These are phyloP conservation scores for Trametes polyzona DNA, from an alignment of 1,284 basidiomycete genomes.

Conservation along the genomic window DNA sequence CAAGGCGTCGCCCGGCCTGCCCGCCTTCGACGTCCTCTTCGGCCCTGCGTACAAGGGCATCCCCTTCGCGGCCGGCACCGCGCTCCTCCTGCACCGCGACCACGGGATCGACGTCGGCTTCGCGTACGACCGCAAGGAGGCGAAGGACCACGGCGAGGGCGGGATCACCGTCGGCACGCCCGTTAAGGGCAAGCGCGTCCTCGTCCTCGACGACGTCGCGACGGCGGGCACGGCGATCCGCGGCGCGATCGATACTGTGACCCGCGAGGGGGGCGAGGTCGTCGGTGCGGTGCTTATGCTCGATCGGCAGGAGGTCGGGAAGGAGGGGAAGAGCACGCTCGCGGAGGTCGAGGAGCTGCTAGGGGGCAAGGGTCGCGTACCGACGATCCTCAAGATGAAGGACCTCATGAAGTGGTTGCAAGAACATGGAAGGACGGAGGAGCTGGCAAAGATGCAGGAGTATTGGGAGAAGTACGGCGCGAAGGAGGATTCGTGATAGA, in stretches of 20 bases:
- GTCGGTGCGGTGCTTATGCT: conserved; percentile 92
- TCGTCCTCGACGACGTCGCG: conserved; percentile 96
- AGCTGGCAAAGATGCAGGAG: conserved; percentile 76
- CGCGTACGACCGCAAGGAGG: conserved; percentile 95
- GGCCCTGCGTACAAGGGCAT: conserved; percentile 99
- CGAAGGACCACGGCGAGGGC: conserved; percentile 97
- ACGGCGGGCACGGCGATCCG: conserved; percentile 94
- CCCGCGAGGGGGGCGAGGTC: conserved; percentile 71
- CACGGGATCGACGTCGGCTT: conserved; percentile 77
- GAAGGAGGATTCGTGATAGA: conserved; percentile 37
- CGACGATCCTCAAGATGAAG: conserved; percentile 81
- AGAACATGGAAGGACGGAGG: conserved; percentile 63
- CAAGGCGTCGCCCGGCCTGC: conserved; percentile 47
- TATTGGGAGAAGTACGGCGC: conserved; percentile 86
- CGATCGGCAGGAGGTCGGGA: conserved; percentile 89
- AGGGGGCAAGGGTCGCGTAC: conserved; percentile 66
- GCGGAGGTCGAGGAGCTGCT: conserved; percentile 84
- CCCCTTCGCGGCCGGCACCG: conserved; percentile 88
- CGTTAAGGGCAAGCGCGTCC: conserved; percentile 78
- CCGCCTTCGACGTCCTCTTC: conserved; percentile 89
- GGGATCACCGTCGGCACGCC: conserved; percentile 89
- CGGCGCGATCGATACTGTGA: conserved; percentile 77
- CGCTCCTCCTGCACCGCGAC: conserved; percentile 74
- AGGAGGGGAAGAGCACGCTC: conserved; percentile 73
- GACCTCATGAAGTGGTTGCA: conserved; percentile 89